Evolutionary conservation across 225 moss, liverwort and hornwort genomes (phyloP).

Genomic region (Thuidium tamariscinum): DNA sequence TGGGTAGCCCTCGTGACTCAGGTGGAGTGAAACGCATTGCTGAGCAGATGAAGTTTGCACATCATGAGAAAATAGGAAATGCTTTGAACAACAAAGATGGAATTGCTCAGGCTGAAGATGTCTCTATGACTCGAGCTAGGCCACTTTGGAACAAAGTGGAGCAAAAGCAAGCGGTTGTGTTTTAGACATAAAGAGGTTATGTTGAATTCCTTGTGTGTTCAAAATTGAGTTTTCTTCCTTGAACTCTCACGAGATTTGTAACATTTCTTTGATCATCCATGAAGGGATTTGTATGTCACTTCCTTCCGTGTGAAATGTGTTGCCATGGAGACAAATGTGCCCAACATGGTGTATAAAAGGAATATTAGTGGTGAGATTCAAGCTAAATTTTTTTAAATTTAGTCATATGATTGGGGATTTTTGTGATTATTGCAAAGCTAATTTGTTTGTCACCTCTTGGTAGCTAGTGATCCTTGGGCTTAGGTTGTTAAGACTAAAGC

Average conservation of each 20-base stretch:
- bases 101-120: not conserved
- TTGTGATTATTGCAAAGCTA: not conserved
- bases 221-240: not conserved
- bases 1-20: constrained; percentile 23
- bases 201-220: not conserved
- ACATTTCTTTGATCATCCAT: not conserved
- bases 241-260: not conserved
- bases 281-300: not conserved
- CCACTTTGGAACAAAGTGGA: constrained; percentile 15
- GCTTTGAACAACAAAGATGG: not conserved
- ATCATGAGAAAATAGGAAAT: not conserved
- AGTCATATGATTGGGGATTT: not conserved
- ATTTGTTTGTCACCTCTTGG: not conserved
- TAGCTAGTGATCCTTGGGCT: not conserved
- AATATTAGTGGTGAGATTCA: not conserved
- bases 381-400: not conserved
- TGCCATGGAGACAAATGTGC: not conserved
- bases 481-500: not conserved
- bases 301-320: not conserved
- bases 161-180: constrained; percentile 28
- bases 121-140: not conserved
- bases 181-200: not conserved
- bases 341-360: too few species aligned
- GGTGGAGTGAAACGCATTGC: constrained; percentile 30
- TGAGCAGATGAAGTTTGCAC: constrained; percentile 4